Conservation (phyloP, 129 eudicot genomes). For the Escallonia herrerae region DNA sequence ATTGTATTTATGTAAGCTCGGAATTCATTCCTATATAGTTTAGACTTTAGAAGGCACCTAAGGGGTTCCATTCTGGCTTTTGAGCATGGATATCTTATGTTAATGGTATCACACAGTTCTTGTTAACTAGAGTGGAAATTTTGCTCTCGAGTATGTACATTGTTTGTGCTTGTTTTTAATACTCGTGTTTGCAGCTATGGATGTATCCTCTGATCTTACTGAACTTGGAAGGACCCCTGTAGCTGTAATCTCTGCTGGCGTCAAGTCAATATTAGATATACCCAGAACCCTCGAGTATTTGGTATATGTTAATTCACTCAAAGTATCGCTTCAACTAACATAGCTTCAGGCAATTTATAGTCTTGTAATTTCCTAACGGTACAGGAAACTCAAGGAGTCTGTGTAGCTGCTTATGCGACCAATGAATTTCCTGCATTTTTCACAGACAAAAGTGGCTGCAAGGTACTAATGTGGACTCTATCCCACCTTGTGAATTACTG, state of each 20-base stretch:
- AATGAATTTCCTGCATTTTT: conserved; percentile 93
- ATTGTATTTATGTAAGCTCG: no score
- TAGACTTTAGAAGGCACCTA: no score
- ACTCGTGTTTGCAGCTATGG: conserved; percentile 59
- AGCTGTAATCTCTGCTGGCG: conserved; percentile 90
- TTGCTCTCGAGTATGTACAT: no score
- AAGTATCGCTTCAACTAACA: neutral
- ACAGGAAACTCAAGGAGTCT: conserved; percentile 97
- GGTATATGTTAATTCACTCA: conserved; percentile 34
- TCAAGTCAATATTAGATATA: conserved; percentile 91
- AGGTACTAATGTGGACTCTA: conserved; percentile 34
- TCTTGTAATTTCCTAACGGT: conserved; percentile 6
- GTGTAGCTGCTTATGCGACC: conserved; percentile 78
- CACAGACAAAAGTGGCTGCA: conserved; percentile 74
- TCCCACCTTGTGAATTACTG: neutral
- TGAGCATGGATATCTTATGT: no score
- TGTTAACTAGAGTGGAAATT: no score
- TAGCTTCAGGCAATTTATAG: conserved; percentile 1
- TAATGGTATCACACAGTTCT: no score
- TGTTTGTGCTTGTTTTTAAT: no score
- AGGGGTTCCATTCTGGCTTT: no score
- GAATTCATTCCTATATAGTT: no score
- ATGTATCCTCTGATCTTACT: conserved; percentile 91
- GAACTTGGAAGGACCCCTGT: conserved; percentile 92
- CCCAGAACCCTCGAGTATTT: conserved; percentile 84